phyloP scores from a whole-genome alignment of 305 asterid species.

The Rubia balearica region DNA sequence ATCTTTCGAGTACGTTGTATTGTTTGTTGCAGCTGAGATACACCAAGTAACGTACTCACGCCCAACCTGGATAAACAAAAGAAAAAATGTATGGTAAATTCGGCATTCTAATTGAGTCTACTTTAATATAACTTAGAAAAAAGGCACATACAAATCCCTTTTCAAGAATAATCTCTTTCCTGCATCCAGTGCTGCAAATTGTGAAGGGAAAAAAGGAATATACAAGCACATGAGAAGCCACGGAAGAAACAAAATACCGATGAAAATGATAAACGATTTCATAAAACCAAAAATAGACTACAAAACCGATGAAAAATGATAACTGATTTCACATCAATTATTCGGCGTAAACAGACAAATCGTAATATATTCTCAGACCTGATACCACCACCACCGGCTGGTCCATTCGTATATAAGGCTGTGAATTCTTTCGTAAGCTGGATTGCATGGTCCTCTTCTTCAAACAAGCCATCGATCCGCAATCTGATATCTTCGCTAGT shows the following conservation, averaged over 20 bases:
- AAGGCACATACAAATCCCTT: conserved; percentile 48
- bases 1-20: conserved; percentile 22
- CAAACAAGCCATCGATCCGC: conserved; percentile 89
- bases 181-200: conserved; percentile 78
- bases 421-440: conserved; percentile 68
- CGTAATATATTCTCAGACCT: conserved; percentile 34
- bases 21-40: conserved; percentile 38
- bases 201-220: conserved; percentile 7
- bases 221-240: conserved; percentile 13
- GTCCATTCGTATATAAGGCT: conserved; percentile 95
- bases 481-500: conserved; percentile 59
- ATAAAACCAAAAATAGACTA: not conserved
- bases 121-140: not conserved
- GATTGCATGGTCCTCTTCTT: conserved; percentile 66
- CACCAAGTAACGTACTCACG: conserved; percentile 73
- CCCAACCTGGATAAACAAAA: conserved; percentile 35
- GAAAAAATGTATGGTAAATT: not conserved
- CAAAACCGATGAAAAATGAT: not conserved
- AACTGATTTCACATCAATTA: not conserved
- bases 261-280: not conserved
- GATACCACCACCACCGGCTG: conserved; percentile 99
- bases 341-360: conserved; percentile 7
- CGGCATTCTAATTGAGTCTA: not conserved
- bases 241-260: not conserved
- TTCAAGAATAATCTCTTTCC: conserved; percentile 71